Evolutionary conservation across 2,329 filamentous ascomycete genomes (phyloP), one percentile per base, ranked within the genome.

Genomic region (Fusarium keratoplasticum): DNA sequence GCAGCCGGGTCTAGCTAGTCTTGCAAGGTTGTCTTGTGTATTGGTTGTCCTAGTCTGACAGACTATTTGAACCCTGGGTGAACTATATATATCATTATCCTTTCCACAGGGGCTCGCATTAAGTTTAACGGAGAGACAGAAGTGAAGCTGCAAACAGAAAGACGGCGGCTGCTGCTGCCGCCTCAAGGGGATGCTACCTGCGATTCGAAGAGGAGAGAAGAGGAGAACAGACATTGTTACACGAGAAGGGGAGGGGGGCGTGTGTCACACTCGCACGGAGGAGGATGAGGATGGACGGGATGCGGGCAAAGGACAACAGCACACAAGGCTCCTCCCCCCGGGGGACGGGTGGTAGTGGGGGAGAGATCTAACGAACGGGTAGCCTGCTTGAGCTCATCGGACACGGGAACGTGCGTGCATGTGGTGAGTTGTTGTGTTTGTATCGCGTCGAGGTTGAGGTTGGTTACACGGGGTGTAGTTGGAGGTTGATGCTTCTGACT

Each of bases 371-470:
- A 75, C 59, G 69, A 72, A 76, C 76, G 76, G 76, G 73, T 73
- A 77, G 76, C 67, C 35, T 78, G 76, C 74, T 75, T 78, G 73
- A 73, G 70, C 70, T 76, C 74, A 78, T 78, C 76, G 76, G 76
- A 75, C 76, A 77, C 76, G 76, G 76, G 76, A 78, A 75, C 75
- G 71, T 78, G 76, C 74, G 67, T 75, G 66, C 60, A 27, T 77
- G 54, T 68, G 64, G 60, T 73, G 72, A 64, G 67, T 66, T 73
- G 62, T 70, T 61, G 64, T 68, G 29, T 54, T 33, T 54, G 42
- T 47, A 47, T 27, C 44, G 44, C 44, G 44, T 47, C 44, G 44
- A 47, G 44, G 44, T 18, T 47, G 44, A 27, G 44, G 38, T 42
- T 22, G 13, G 40, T 27, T 47, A 27, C 44, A 47, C 44, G n/a